A percentile compares a stretch with the other conserved stretches of the same genome.
phyloP scores from a whole-genome alignment of 2,329 filamentous ascomycete genomes.

The Stachybotrys elegans region DNA sequence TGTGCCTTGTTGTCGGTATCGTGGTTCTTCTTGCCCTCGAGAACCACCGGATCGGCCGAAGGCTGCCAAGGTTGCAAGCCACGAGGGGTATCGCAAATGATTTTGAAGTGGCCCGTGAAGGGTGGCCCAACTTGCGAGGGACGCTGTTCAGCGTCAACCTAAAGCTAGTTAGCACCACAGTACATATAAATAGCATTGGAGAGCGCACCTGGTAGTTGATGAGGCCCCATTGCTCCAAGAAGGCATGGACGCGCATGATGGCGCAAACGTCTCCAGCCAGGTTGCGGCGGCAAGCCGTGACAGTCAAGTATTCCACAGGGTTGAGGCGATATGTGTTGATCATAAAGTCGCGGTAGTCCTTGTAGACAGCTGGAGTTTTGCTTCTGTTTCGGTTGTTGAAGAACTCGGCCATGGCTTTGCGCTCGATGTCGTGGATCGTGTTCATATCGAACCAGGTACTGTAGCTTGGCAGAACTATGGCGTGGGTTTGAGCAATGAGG shows the following conservation, averaged over 20 bases:
- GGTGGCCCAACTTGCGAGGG: constrained; percentile 94
- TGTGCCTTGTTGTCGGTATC: constrained; percentile 72
- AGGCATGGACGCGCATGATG: constrained; percentile 97
- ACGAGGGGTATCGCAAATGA: constrained; percentile 91
- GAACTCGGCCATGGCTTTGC: constrained; percentile 93
- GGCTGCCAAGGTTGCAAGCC: constrained; percentile 95
- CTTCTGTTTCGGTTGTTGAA: constrained; percentile 98
- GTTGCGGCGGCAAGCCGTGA: constrained; percentile 92
- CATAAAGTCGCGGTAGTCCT: constrained; percentile 99
- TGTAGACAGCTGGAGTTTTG: constrained; percentile 96
- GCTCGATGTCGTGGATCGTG: constrained; percentile 82
- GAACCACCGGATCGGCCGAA: constrained; percentile 65
- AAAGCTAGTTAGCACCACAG: constrained; percentile 21
- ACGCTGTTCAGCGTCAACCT: constrained; percentile 95
- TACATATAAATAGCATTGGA: background rate
- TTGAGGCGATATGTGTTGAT: constrained; percentile 98
- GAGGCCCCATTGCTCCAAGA: constrained; percentile 96
- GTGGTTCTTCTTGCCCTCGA: constrained; percentile 54
- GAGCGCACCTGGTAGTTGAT: constrained; percentile 88
- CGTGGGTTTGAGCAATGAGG: constrained; percentile 87
- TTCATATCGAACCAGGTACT: constrained; percentile 99
- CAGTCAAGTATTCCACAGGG: constrained; percentile 91
- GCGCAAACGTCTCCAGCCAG: constrained; percentile 96
- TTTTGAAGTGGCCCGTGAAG: constrained; percentile 95
- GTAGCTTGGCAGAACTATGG: constrained; percentile 95